phyloP scores from a whole-genome alignment of 2,329 filamentous ascomycete genomes.

The Penicillium sp. region DNA sequence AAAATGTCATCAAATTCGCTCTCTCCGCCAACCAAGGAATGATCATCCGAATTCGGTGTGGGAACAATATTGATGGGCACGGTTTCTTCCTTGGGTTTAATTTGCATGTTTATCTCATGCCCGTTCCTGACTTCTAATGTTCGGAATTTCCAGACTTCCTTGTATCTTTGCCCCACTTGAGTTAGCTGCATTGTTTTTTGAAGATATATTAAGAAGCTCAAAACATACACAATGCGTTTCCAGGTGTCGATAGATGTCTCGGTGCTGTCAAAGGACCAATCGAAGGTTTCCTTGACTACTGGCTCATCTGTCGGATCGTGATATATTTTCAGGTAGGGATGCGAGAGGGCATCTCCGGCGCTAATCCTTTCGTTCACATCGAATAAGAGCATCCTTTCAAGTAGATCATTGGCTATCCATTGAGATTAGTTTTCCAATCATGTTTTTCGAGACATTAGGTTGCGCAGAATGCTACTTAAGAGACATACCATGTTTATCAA shows the following conservation, averaged over 20 bases:
- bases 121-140: conserved; percentile 1
- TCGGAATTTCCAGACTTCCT: conserved; percentile 2
- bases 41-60: background rate
- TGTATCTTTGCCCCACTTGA: background rate
- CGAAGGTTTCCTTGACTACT: conserved; percentile 92
- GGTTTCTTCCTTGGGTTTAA: background rate
- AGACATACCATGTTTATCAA: conserved; percentile 74
- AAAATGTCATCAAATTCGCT: background rate
- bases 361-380: conserved; percentile 91
- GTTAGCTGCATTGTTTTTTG: background rate
- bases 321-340: conserved; percentile 93
- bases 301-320: conserved; percentile 97
- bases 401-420: conserved; percentile 78
- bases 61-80: conserved; percentile 1
- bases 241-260: conserved; percentile 96
- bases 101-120: background rate
- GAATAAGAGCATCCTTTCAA: conserved; percentile 96
- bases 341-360: conserved; percentile 79
- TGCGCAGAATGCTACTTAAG: too few species aligned
- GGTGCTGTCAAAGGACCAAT: conserved; percentile 98
- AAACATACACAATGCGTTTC: conserved; percentile 59
- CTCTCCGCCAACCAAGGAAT: background rate
- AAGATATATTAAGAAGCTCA: background rate
- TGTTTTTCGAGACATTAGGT: background rate
- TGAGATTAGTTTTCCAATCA: conserved; percentile 3